Evolutionary conservation across 371 early-diverging fungal species (phyloP).

Genomic region (Apophysomyces sp.): DNA sequence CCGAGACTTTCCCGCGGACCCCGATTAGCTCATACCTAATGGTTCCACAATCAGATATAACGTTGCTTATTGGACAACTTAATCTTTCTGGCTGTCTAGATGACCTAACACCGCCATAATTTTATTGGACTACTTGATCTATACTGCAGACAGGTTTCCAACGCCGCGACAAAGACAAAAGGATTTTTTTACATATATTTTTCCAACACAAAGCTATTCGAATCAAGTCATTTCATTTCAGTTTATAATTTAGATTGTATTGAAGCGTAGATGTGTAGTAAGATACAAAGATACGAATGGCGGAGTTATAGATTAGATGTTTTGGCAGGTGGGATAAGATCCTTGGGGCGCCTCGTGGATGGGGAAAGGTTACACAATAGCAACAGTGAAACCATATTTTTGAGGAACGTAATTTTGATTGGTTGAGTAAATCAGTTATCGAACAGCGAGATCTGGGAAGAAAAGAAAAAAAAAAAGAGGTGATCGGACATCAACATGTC

Average conservation of each 20-base stretch:
- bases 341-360: background rate
- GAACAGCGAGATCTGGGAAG: conserved; percentile 1
- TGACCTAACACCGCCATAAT: background rate
- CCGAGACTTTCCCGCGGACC: background rate
- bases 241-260: background rate
- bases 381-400: background rate
- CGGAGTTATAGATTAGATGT: conserved; percentile 3
- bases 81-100: background rate
- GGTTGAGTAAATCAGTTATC: background rate
- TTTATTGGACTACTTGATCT: background rate
- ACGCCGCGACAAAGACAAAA: background rate
- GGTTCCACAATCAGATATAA: background rate
- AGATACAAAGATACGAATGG: background rate
- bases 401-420: background rate
- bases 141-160: background rate
- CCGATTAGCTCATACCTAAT: background rate
- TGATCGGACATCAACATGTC: background rate
- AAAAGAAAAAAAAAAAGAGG: background rate
- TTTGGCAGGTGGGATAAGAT: background rate
- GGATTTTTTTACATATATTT: background rate
- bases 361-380: background rate
- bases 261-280: background rate
- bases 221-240: background rate
- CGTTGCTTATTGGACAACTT: background rate
- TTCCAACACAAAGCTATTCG: background rate